Evolutionary conservation across 441 rosid species (phyloP).

Genomic region (Eruca vesicaria): DNA sequence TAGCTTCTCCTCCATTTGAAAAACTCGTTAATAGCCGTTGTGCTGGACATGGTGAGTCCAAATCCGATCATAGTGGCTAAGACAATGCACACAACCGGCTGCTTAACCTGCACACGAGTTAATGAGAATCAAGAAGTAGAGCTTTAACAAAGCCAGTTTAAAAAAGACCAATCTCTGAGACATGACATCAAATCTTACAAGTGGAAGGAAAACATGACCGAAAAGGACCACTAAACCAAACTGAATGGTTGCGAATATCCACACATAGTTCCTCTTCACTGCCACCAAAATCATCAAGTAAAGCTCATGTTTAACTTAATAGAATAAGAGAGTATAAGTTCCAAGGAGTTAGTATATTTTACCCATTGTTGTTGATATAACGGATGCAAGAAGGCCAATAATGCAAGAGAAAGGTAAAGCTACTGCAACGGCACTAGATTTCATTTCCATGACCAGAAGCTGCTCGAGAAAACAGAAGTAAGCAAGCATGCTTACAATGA

Average conservation of each 20-base stretch:
- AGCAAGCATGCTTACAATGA: slow-evolving; percentile 86
- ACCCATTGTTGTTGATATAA: slow-evolving; percentile 90
- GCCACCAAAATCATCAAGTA: slow-evolving; percentile 28
- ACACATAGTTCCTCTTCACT: slow-evolving; percentile 72
- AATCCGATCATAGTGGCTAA: slow-evolving; percentile 80
- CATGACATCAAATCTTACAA: slow-evolving; percentile 29
- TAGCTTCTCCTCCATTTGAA: slow-evolving; percentile 59
- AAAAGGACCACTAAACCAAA: slow-evolving; percentile 70
- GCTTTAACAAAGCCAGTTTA: neutral
- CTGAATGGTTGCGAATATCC: slow-evolving; percentile 79
- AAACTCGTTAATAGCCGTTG: slow-evolving; percentile 59
- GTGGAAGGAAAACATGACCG: slow-evolving; percentile 64
- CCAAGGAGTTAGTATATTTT: neutral
- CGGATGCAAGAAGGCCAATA: slow-evolving; percentile 80
- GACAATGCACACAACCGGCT: slow-evolving; percentile 65
- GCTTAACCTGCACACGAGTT: slow-evolving; percentile 42
- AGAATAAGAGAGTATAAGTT: neutral
- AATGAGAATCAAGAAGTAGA: neutral
- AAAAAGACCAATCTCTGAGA: neutral
- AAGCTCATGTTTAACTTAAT: neutral
- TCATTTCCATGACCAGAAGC: slow-evolving; percentile 71
- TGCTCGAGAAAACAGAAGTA: slow-evolving; percentile 96
- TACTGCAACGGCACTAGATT: slow-evolving; percentile 74
- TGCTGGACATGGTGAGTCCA: slow-evolving; percentile 71
- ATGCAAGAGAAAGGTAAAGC: slow-evolving; percentile 91